These are phyloP conservation scores for Serendipita sp. DNA, from an alignment of 768 basidiomycete genomes.

Conservation along the genomic window DNA sequence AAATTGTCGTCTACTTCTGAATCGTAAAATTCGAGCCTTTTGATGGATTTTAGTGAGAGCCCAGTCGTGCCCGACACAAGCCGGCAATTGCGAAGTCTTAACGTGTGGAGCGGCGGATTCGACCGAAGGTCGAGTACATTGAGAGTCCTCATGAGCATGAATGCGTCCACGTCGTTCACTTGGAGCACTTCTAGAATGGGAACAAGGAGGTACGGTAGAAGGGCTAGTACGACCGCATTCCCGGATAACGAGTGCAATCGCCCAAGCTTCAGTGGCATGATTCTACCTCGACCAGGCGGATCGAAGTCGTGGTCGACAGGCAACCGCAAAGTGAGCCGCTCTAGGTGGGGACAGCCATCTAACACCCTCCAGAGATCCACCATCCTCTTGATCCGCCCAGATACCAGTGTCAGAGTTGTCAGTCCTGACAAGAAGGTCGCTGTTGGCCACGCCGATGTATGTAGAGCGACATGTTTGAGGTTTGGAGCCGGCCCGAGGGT, in stretches of 20 bases:
- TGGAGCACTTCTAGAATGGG: background rate
- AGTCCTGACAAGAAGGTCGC: background rate
- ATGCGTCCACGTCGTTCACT: slow-evolving; percentile 4
- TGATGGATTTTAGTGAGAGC: slow-evolving; percentile 5
- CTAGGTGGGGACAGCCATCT: background rate
- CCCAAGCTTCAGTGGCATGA: background rate
- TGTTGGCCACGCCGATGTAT: slow-evolving; percentile 5
- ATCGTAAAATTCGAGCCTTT: slow-evolving; percentile 5
- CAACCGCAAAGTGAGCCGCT: background rate
- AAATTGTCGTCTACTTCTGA: slow-evolving; percentile 7
- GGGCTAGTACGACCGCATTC: background rate
- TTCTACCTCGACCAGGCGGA: background rate
- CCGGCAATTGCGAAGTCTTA: slow-evolving; percentile 1
- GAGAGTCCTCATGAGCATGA: slow-evolving; percentile 3
- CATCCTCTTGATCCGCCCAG: slow-evolving; percentile 1
- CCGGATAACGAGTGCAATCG: background rate
- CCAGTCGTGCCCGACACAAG: slow-evolving; percentile 3
- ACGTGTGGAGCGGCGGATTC: background rate
- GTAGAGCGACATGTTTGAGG: background rate
- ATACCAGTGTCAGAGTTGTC: background rate
- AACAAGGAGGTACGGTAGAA: slow-evolving; percentile 1
- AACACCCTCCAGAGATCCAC: background rate
- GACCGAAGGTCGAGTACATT: slow-evolving; percentile 4
- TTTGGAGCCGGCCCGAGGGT: slow-evolving; percentile 3
- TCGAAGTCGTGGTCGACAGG: slow-evolving; percentile 4